Conservation (phyloP, 164 flowering plant species). For the Santalum album region DNA sequence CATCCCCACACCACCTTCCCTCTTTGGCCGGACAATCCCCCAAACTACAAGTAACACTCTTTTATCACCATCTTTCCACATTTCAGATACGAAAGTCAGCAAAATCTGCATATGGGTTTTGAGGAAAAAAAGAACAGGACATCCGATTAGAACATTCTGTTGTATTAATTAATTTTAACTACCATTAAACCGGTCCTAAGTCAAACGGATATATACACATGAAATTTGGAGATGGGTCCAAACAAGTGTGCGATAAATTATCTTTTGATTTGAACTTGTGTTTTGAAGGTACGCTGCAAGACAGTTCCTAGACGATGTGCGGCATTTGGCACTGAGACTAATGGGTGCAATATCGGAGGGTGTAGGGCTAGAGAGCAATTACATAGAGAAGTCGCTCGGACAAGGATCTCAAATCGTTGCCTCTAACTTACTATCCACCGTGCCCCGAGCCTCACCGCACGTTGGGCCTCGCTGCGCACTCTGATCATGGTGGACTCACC, state of each 20-base stretch:
- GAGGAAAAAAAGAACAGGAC: no score
- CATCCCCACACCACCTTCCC: slow-evolving; percentile 19
- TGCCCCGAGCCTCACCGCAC: slow-evolving; percentile 23
- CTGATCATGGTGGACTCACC: slow-evolving; percentile 27
- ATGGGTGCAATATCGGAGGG: slow-evolving; percentile 19
- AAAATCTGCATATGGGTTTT: no score
- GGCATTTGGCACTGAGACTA: slow-evolving; percentile 14
- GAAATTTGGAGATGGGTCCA: no score
- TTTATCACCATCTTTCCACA: not conserved
- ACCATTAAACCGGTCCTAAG: no score
- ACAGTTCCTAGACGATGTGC: slow-evolving; percentile 20
- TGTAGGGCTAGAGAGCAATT: slow-evolving; percentile 14
- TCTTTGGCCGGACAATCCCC: slow-evolving; percentile 23
- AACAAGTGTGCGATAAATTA: no score
- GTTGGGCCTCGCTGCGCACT: slow-evolving; percentile 21
- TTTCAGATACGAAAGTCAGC: no score
- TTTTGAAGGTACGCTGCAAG: slow-evolving; percentile 16
- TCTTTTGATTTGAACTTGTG: no score
- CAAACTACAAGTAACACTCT: slow-evolving; percentile 17
- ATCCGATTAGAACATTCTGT: no score
- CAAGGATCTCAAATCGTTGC: slow-evolving; percentile 24
- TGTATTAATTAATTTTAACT: no score
- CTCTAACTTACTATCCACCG: slow-evolving; percentile 22
- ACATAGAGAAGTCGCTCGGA: slow-evolving; percentile 17
- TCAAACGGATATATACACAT: no score